phyloP scores from a whole-genome alignment of 768 basidiomycete genomes.

The Rubroboletus satanas region DNA sequence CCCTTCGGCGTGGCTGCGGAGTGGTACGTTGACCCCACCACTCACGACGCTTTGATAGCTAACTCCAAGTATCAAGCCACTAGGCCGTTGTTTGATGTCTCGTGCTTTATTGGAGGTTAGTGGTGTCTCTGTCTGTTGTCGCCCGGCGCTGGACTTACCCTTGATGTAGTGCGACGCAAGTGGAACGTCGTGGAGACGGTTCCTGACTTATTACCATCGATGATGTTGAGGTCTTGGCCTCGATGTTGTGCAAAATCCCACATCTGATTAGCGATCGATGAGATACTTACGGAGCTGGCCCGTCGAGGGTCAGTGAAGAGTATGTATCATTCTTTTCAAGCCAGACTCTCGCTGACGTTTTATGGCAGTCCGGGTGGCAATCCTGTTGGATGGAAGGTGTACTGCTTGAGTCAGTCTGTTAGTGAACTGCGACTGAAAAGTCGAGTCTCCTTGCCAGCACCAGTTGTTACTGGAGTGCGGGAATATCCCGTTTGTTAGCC shows the following conservation, averaged over 20 bases:
- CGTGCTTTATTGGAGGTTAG: constrained; percentile 9
- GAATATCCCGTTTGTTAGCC: constrained; percentile 24
- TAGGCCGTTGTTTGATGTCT: constrained; percentile 18
- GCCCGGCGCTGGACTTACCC: neutral
- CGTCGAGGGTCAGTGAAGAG: constrained; percentile 21
- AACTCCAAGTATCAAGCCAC: constrained; percentile 6
- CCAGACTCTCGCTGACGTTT: neutral
- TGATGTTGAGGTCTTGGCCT: constrained; percentile 1
- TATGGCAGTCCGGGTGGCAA: constrained; percentile 11
- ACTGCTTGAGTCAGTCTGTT: neutral
- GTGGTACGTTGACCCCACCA: constrained; percentile 3
- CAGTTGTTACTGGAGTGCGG: constrained; percentile 22
- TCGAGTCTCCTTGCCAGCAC: constrained; percentile 5
- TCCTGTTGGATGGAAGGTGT: constrained; percentile 9
- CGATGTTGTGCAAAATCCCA: constrained; percentile 2
- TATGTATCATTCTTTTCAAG: neutral
- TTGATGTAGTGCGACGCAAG: constrained; percentile 6
- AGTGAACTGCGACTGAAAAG: constrained; percentile 5
- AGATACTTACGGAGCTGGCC: constrained; percentile 17
- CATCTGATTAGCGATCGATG: constrained; percentile 18
- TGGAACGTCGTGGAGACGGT: constrained; percentile 13
- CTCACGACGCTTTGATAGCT: neutral
- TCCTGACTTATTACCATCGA: constrained; percentile 12
- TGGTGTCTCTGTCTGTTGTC: neutral
- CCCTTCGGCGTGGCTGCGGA: constrained; percentile 28